These are phyloP conservation scores for Tulasnella sp. DNA, from an alignment of 768 basidiomycete species.

Conservation along the genomic window DNA sequence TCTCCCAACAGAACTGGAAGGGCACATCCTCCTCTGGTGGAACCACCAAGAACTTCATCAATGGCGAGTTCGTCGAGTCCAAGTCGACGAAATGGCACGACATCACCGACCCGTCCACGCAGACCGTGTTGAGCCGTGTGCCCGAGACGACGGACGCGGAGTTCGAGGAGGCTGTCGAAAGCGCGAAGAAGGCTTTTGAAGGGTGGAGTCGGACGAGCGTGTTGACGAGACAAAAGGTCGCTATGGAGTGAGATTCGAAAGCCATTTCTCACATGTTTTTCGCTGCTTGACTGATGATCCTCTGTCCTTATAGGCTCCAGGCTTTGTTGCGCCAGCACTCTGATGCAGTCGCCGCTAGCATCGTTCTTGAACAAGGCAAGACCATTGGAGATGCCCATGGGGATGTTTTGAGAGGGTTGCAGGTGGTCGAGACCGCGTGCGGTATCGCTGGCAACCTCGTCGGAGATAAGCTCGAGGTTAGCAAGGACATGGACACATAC, in stretches of 20 bases:
- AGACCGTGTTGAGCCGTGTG: conserved; percentile 78
- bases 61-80: conserved; percentile 82
- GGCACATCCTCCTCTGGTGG: conserved; percentile 82
- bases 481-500: conserved; percentile 41
- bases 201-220: conserved; percentile 82
- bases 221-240: conserved; percentile 76
- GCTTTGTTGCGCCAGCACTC: conserved; percentile 74
- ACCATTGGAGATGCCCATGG: conserved; percentile 91
- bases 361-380: conserved; percentile 94
- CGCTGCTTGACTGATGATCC: background rate
- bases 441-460: conserved; percentile 77
- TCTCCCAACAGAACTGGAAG: conserved; percentile 62
- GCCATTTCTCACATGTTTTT: background rate
- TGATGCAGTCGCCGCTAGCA: conserved; percentile 76
- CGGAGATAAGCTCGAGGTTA: conserved; percentile 81
- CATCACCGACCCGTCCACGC: conserved; percentile 87
- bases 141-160: conserved; percentile 79
- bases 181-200: conserved; percentile 77
- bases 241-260: conserved; percentile 58
- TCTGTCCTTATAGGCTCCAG: conserved; percentile 64
- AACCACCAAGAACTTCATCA: conserved; percentile 84
- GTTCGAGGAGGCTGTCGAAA: conserved; percentile 72
- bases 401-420: conserved; percentile 84
- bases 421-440: conserved; percentile 73
- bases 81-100: conserved; percentile 71